phyloP scores from a whole-genome alignment of 2,329 filamentous ascomycete species.

The Berkeleyomyces basicola region DNA sequence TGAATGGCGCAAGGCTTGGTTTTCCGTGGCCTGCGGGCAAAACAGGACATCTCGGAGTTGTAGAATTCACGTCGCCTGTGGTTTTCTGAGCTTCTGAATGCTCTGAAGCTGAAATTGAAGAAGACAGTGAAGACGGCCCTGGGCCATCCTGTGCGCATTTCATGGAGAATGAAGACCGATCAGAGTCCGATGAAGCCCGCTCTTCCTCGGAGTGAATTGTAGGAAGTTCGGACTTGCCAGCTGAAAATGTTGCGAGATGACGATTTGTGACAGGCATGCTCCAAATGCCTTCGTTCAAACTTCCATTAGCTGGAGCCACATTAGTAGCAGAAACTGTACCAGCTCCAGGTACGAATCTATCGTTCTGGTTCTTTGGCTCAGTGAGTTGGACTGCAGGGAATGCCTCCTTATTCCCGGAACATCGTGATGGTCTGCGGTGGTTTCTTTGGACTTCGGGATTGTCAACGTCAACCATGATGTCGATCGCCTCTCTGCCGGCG shows the following conservation, averaged over 20 bases:
- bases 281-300: background rate
- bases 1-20: background rate
- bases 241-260: background rate
- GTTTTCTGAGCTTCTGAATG: background rate
- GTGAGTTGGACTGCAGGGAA: background rate
- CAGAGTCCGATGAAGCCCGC: constrained; percentile 3
- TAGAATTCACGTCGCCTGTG: background rate
- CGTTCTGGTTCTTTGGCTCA: background rate
- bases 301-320: background rate
- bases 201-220: constrained; percentile 7
- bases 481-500: constrained; percentile 8
- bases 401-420: background rate
- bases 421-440: background rate
- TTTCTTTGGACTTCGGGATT: background rate
- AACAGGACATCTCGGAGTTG: background rate
- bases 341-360: background rate
- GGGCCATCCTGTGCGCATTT: background rate
- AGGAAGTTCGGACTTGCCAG: background rate
- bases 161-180: background rate
- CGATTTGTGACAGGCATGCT: background rate
- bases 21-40: background rate
- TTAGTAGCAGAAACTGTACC: background rate
- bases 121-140: background rate
- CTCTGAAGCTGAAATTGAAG: background rate
- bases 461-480: background rate